Base-by-base conservation (phyloP, 2,329 filamentous ascomycete genomes). In the Myriosclerotinia curreyana region DNA sequence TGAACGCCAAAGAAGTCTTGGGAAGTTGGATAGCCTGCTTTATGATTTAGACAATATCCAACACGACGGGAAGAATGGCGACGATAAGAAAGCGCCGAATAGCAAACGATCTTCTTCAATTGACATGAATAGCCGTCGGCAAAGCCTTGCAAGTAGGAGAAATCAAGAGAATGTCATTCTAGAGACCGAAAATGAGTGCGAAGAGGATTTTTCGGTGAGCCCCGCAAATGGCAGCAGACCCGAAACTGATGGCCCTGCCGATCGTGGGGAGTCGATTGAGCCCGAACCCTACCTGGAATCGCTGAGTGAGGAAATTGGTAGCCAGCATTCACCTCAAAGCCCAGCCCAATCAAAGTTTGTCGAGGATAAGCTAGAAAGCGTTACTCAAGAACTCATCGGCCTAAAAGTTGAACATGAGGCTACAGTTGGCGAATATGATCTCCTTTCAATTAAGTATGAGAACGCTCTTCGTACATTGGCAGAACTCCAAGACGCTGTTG, bases 1-100 rank as follows among this genome's bases (percentile, higher is more conserved):
- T 60, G 94, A 98, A 76, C 90, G 96, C 56, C 95, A 99, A 76
- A 86, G 95, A 66, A 97, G 93, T 75, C 85, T 99, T 4, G 95
- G 95, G 49, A 96, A 97, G 76, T 84, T 99, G 4, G 95, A 99
- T 74, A 96, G 90, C 61, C 83, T 99, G 9, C 84, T 99, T 0
- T 88, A 96, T 70, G 95, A 99, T 73, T 83, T 98, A 12, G 95
- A 98, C 72, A 82, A 88, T 68, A 85, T 91, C 58, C 87, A 90
- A 60, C 81, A 86, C 64, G 84, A 87, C 64, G 79, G 79, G 36
- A 80, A 80, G 65, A 74, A 76, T 15, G 68, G 73, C 1, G 79
- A 81, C 31, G 25, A 36, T 1, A 76, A 79, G 36, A 66, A 69
- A 34, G 80, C 81, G 61, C 79, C 78, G 2, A 76, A 76, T 42